Conservation (phyloP, 208 protist species). For the Herpetomonas samuelpessoai region DNA sequence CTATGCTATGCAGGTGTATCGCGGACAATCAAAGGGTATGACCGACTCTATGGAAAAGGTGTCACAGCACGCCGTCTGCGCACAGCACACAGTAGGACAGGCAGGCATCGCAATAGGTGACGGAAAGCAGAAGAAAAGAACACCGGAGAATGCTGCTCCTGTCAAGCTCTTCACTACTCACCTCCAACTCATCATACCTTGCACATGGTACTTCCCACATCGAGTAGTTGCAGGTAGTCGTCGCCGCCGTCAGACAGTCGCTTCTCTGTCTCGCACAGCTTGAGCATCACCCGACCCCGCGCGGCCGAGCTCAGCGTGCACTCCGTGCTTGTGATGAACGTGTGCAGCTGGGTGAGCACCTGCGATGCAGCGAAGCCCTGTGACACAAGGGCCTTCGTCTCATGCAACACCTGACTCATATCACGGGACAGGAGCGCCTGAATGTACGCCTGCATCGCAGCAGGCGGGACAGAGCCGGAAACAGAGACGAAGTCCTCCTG, state of each 20-base stretch:
- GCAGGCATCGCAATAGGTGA: too few relatives aligned
- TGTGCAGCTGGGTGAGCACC: constrained; percentile 77
- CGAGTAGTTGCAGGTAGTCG: constrained; percentile 86
- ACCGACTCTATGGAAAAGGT: too few relatives aligned
- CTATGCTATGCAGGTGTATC: too few relatives aligned
- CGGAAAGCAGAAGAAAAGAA: too few relatives aligned
- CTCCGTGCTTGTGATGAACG: constrained; percentile 42
- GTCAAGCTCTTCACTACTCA: too few relatives aligned
- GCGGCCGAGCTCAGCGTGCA: constrained; percentile 68
- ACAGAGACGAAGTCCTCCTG: constrained; percentile 84
- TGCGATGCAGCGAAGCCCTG: constrained; percentile 74
- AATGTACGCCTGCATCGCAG: constrained; percentile 51
- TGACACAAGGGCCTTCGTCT: constrained; percentile 54
- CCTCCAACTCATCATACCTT: constrained; percentile 12
- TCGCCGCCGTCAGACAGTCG: constrained; percentile 76
- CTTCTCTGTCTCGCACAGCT: constrained; percentile 80
- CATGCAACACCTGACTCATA: constrained; percentile 51
- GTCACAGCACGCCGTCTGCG: too few relatives aligned
- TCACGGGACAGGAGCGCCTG: constrained; percentile 44
- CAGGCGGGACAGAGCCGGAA: constrained; percentile 78
- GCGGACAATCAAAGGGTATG: too few relatives aligned
- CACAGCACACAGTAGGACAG: too few relatives aligned
- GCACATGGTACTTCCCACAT: constrained; percentile 60
- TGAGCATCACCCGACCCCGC: constrained; percentile 53
- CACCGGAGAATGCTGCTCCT: too few relatives aligned